phyloP scores from a whole-genome alignment of 1,284 basidiomycete genomes.

The Anthracocystis panici-leucophaei region DNA sequence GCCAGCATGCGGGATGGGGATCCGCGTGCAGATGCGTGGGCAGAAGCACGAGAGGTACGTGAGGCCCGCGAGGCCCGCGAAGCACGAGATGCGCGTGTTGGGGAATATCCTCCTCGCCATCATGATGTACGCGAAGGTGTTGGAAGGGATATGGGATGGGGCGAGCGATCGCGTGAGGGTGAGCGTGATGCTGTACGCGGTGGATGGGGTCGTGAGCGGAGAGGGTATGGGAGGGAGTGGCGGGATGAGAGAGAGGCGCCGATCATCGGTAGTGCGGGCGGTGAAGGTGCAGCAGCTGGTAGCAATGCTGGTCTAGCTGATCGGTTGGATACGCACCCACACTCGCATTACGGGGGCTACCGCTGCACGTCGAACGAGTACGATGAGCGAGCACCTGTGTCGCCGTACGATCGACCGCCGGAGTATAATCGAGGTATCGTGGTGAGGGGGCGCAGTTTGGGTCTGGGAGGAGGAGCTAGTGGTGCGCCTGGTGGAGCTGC shows the following conservation, averaged over 20 bases:
- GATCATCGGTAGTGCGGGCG: slow-evolving; percentile 7
- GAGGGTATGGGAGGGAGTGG: slow-evolving; percentile 7
- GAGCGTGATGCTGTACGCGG: slow-evolving; percentile 14
- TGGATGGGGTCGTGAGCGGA: slow-evolving; percentile 29
- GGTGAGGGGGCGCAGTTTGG: slow-evolving; percentile 24
- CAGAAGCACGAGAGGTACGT: slow-evolving; percentile 33
- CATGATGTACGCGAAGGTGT: slow-evolving; percentile 10
- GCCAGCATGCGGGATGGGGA: slow-evolving; percentile 53
- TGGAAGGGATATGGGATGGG: slow-evolving; percentile 35
- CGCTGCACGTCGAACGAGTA: slow-evolving; percentile 24
- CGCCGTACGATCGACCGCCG: slow-evolving; percentile 29
- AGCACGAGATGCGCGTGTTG: slow-evolving; percentile 8
- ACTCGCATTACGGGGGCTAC: slow-evolving; percentile 17
- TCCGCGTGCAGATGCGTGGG: slow-evolving; percentile 39
- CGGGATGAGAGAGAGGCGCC: background rate
- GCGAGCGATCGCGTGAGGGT: slow-evolving; percentile 25
- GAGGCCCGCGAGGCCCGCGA: slow-evolving; percentile 23
- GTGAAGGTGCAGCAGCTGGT: slow-evolving; percentile 3
- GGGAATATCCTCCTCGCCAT: slow-evolving; percentile 14
- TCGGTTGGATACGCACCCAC: slow-evolving; percentile 16
- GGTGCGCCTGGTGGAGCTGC: background rate
- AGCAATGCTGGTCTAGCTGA: slow-evolving; percentile 9
- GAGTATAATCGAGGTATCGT: slow-evolving; percentile 39
- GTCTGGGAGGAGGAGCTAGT: slow-evolving; percentile 2
- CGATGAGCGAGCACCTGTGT: slow-evolving; percentile 5